Conservation (phyloP, 768 basidiomycete genomes). For the Auricularia sp. region DNA sequence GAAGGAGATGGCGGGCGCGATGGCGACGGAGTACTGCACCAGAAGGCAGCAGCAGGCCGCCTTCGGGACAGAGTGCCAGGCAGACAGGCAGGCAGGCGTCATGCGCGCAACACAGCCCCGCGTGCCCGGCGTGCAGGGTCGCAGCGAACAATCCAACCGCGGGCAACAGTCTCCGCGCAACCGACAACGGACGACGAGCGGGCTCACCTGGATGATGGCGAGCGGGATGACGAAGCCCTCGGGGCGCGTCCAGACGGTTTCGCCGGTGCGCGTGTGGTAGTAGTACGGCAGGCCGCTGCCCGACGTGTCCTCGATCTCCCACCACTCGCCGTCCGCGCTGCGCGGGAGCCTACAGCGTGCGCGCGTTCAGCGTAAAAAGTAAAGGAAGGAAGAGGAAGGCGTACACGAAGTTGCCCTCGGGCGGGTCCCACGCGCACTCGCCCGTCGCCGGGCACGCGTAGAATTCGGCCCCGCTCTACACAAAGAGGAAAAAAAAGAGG, state of each 20-base stretch:
- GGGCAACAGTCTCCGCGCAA: no score
- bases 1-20: no score
- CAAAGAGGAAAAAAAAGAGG: background rate
- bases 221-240: conserved; percentile 84
- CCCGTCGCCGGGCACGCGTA: conserved; percentile 91
- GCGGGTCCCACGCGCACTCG: conserved; percentile 88
- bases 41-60: no score
- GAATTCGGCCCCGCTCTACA: conserved; percentile 37
- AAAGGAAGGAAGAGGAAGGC: conserved; percentile 13
- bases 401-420: conserved; percentile 80
- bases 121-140: no score
- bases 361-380: background rate
- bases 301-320: conserved; percentile 82
- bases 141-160: no score
- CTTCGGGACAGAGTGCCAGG: no score
- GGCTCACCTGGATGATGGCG: conserved; percentile 73
- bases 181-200: background rate
- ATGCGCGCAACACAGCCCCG: no score
- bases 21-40: no score
- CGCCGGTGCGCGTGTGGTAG: conserved; percentile 85
- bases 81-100: no score
- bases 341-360: conserved; percentile 56
- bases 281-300: conserved; percentile 82
- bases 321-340: conserved; percentile 83
- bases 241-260: conserved; percentile 91